phyloP scores from a whole-genome alignment of 1,139 yeast genomes.

The Wickerhamomyces sp. region DNA sequence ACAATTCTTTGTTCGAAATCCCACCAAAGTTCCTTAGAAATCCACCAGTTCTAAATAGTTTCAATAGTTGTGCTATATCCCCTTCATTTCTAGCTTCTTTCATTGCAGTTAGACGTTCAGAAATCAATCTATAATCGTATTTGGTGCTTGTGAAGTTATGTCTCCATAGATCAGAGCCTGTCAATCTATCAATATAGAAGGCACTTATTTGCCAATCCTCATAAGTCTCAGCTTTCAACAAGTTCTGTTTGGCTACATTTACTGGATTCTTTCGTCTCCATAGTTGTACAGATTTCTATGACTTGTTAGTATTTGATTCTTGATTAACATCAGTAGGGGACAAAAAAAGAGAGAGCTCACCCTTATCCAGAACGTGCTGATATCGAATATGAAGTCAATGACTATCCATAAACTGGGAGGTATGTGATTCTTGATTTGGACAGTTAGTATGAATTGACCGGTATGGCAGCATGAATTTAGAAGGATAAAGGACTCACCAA shows the following conservation, averaged over 20 bases:
- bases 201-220: constrained; percentile 62
- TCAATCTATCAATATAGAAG: constrained; percentile 53
- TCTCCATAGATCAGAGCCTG: constrained; percentile 77
- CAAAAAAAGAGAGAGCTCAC: constrained; percentile 9
- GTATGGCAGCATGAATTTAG: not conserved
- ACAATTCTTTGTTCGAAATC: constrained; percentile 72
- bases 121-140: constrained; percentile 79
- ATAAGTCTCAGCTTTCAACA: constrained; percentile 35
- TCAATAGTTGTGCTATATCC: constrained; percentile 58
- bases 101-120: constrained; percentile 63
- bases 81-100: constrained; percentile 55
- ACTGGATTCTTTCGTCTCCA: constrained; percentile 22
- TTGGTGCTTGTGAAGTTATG: constrained; percentile 78
- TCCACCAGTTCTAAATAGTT: constrained; percentile 71
- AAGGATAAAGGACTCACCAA: constrained; percentile 3
- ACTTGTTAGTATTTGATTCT: constrained; percentile 22
- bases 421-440: constrained; percentile 37
- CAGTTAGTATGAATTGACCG: constrained; percentile 8
- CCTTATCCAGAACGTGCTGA: constrained; percentile 53
- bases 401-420: constrained; percentile 61
- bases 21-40: constrained; percentile 89
- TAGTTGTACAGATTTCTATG: constrained; percentile 24
- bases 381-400: constrained; percentile 54
- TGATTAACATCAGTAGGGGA: not conserved
- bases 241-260: constrained; percentile 18